Evolutionary conservation across 495 filamentous ascomycete species (phyloP).

Genomic region (Aspergillus saccharolyticus): DNA sequence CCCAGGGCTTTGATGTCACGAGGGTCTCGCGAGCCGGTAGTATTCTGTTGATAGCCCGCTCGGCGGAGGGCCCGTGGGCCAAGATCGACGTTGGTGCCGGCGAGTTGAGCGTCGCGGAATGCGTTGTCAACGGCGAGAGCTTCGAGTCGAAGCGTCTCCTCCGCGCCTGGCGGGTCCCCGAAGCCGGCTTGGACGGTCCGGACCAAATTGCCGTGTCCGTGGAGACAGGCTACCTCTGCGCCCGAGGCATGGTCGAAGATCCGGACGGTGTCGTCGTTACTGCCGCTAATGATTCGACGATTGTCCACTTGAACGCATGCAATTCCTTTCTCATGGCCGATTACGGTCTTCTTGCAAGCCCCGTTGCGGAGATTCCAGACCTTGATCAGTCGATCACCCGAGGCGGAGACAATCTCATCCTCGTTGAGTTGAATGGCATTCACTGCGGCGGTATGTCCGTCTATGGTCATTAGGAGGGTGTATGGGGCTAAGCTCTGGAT

Average conservation of each 20-base stretch:
- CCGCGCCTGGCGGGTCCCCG: constrained; percentile 76
- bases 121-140: constrained; percentile 65
- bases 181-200: constrained; percentile 93
- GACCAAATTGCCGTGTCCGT: constrained; percentile 76
- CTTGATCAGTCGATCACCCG: constrained; percentile 86
- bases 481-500: constrained; percentile 50
- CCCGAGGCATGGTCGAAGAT: constrained; percentile 84
- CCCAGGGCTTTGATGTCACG: constrained; percentile 72
- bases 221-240: constrained; percentile 81
- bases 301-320: constrained; percentile 97
- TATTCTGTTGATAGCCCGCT: constrained; percentile 54
- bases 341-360: constrained; percentile 64
- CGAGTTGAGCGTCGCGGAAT: constrained; percentile 64
- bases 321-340: constrained; percentile 91
- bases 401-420: constrained; percentile 85
- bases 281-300: constrained; percentile 92
- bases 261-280: constrained; percentile 89
- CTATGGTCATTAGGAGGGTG: constrained; percentile 69
- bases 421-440: constrained; percentile 92
- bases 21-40: constrained; percentile 64
- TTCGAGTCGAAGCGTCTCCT: constrained; percentile 63
- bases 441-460: constrained; percentile 84
- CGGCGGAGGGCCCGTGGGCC: constrained; percentile 41
- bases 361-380: constrained; percentile 88
- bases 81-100: constrained; percentile 48